phyloP scores from a whole-genome alignment of 1,284 basidiomycete genomes.

The Sparassis latifolia region DNA sequence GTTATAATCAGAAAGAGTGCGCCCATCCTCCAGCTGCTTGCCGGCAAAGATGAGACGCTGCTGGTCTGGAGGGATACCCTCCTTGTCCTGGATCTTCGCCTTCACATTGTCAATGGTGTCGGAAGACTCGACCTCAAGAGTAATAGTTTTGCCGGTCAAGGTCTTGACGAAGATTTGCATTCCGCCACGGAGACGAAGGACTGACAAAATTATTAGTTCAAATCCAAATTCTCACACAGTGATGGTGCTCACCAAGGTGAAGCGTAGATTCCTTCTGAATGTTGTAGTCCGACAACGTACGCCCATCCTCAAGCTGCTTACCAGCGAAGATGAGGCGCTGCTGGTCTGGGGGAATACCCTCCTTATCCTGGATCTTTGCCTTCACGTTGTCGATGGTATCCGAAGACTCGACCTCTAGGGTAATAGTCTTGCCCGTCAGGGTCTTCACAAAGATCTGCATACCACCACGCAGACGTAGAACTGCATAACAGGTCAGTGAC shows the following conservation, averaged over 20 bases:
- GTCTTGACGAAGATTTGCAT: slow-evolving; percentile 66
- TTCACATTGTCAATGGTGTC: slow-evolving; percentile 72
- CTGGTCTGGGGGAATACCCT: slow-evolving; percentile 81
- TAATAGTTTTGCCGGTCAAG: slow-evolving; percentile 75
- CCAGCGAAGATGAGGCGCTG: slow-evolving; percentile 82
- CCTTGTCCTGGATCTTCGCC: slow-evolving; percentile 72
- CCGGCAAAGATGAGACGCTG: slow-evolving; percentile 73
- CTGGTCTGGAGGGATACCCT: slow-evolving; percentile 64
- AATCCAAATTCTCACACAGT: not conserved
- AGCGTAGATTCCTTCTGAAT: slow-evolving; percentile 69
- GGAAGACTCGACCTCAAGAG: slow-evolving; percentile 68
- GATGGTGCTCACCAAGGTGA: slow-evolving; percentile 27
- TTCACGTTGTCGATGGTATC: slow-evolving; percentile 90
- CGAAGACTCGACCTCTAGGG: slow-evolving; percentile 82
- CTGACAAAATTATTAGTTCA: slow-evolving; percentile 8
- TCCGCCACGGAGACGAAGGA: slow-evolving; percentile 44
- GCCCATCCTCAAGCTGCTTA: slow-evolving; percentile 74
- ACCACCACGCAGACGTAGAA: slow-evolving; percentile 62
- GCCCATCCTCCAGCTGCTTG: slow-evolving; percentile 64
- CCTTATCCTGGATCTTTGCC: slow-evolving; percentile 82
- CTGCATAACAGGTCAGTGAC: slow-evolving; percentile 23
- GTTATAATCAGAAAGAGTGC: slow-evolving; percentile 39
- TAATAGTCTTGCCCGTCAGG: slow-evolving; percentile 82
- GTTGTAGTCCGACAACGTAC: slow-evolving; percentile 76
- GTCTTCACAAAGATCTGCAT: slow-evolving; percentile 80